These are phyloP conservation scores for Raffaelea albimanens DNA, from an alignment of 2,329 filamentous ascomycete species.

Conservation along the genomic window DNA sequence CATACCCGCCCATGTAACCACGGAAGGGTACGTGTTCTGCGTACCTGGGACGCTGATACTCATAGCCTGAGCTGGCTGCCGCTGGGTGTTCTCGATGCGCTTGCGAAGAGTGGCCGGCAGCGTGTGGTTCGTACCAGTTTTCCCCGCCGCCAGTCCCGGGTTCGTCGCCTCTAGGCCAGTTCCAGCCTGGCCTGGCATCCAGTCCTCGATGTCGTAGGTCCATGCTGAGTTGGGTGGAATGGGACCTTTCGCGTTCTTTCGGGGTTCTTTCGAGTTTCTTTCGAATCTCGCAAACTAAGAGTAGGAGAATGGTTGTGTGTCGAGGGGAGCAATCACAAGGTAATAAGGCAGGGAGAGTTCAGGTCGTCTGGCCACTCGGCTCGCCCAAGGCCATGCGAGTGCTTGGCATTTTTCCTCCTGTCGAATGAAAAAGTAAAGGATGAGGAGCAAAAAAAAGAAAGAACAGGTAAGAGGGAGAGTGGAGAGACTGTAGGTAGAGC, in stretches of 20 bases:
- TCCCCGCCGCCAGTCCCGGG: background rate
- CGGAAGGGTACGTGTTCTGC: background rate
- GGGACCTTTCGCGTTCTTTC: background rate
- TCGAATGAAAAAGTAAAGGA: background rate
- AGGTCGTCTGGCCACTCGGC: constrained; percentile 2
- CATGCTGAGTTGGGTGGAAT: constrained; percentile 1
- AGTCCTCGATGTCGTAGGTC: constrained; percentile 2
- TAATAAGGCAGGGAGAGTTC: background rate
- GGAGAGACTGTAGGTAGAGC: background rate
- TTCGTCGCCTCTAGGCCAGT: background rate
- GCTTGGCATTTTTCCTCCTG: constrained; percentile 1
- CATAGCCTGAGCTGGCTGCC: background rate
- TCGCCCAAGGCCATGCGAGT: background rate
- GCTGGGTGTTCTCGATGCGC: background rate
- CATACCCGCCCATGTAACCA: background rate
- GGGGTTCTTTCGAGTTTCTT: no score
- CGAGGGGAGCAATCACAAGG: background rate
- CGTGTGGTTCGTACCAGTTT: background rate
- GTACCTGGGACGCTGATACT: background rate
- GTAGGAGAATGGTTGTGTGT: no score
- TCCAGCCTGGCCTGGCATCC: constrained; percentile 4
- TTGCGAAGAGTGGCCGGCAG: background rate
- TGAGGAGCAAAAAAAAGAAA: background rate
- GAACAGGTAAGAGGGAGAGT: background rate
- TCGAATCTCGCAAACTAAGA: no score